These are phyloP conservation scores for Neurospora sp. DNA, from an alignment of 495 filamentous ascomycete genomes.

Conservation along the genomic window DNA sequence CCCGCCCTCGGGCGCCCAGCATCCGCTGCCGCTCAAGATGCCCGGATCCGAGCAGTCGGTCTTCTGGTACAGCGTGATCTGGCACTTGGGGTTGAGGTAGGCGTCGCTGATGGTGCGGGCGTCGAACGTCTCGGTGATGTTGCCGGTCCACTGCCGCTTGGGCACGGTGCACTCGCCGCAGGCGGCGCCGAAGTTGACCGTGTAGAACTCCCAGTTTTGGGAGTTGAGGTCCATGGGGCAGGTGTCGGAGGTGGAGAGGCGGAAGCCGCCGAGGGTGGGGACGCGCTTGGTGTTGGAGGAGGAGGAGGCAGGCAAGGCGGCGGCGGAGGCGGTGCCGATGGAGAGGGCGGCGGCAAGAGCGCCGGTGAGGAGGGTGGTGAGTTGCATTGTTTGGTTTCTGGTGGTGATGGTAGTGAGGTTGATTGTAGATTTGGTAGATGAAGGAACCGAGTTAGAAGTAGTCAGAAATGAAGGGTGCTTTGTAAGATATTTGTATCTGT, in stretches of 20 bases:
- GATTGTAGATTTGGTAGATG: background rate
- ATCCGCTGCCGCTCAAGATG: conserved; percentile 3
- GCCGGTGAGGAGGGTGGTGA: background rate
- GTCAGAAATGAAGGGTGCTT: background rate
- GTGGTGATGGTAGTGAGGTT: background rate
- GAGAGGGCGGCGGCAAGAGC: background rate
- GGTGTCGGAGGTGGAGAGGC: background rate
- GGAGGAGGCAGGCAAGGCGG: background rate
- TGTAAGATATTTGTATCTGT: background rate
- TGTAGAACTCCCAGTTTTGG: background rate
- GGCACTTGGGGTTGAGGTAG: conserved; percentile 3
- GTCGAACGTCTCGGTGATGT: background rate
- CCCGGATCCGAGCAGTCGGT: conserved; percentile 5
- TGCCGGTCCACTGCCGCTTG: background rate
- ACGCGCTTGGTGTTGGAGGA: background rate
- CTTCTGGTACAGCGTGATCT: conserved; percentile 5
- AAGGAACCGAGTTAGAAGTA: background rate
- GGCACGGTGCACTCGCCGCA: background rate
- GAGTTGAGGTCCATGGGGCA: background rate
- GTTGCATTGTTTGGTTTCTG: background rate
- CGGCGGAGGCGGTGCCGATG: background rate
- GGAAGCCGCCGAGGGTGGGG: background rate
- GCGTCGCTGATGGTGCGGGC: conserved; percentile 1
- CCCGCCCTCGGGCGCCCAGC: conserved; percentile 7
- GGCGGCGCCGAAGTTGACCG: background rate